These are phyloP conservation scores for Monilinia vaccinii-corymbosi DNA, from an alignment of 2,329 filamentous ascomycete species.

Conservation along the genomic window DNA sequence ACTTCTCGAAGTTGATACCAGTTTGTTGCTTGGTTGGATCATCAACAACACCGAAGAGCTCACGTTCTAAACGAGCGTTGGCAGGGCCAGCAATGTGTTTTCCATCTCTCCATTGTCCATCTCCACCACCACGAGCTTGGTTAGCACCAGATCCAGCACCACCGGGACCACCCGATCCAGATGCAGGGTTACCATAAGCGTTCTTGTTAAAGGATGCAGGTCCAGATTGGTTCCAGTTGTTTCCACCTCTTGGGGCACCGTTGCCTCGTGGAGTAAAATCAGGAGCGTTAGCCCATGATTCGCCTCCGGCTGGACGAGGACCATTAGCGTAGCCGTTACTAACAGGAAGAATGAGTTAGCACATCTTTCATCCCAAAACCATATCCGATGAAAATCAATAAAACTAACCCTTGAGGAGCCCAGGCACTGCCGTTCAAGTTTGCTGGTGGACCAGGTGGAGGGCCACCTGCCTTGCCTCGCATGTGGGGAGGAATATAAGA, in stretches of 20 bases:
- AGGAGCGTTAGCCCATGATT: slow-evolving; percentile 30
- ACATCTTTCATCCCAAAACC: background rate
- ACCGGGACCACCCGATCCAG: slow-evolving; percentile 25
- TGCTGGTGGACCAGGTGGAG: slow-evolving; percentile 16
- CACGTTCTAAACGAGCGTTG: slow-evolving; percentile 85
- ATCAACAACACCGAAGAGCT: slow-evolving; percentile 85
- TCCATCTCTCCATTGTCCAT: slow-evolving; percentile 93
- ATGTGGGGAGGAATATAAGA: slow-evolving; percentile 84
- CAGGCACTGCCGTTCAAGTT: slow-evolving; percentile 55
- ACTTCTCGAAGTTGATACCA: slow-evolving; percentile 99
- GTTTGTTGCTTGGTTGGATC: slow-evolving; percentile 94
- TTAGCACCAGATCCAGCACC: background rate
- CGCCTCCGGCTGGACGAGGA: slow-evolving; percentile 23
- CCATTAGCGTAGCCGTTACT: slow-evolving; percentile 38
- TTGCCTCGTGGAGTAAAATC: slow-evolving; percentile 30
- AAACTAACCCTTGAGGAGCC: slow-evolving; percentile 44
- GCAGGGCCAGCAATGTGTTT: slow-evolving; percentile 87
- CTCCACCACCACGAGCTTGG: slow-evolving; percentile 69
- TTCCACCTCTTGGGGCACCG: slow-evolving; percentile 28
- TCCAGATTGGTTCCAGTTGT: slow-evolving; percentile 30
- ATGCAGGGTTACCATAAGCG: slow-evolving; percentile 40
- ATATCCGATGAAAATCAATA: background rate
- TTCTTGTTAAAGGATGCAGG: slow-evolving; percentile 41
- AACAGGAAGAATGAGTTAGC: slow-evolving; percentile 29
- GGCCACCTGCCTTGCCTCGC: slow-evolving; percentile 46